phyloP scores from a whole-genome alignment of 305 asterid genomes.

The Coffea humblotiana region DNA sequence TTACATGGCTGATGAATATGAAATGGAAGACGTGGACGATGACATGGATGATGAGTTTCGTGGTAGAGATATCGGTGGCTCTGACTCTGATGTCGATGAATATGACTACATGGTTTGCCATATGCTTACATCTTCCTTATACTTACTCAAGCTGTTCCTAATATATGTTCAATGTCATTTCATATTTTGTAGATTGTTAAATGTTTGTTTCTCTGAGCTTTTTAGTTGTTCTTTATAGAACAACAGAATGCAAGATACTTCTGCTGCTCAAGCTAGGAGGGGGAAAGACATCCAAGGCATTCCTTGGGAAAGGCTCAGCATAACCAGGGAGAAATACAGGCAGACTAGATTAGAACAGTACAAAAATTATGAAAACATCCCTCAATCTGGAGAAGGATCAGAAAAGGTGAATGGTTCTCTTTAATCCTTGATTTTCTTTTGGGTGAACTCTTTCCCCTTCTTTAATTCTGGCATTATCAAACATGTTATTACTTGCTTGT shows the following conservation, averaged over 20 bases:
- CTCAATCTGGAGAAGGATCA: constrained; percentile 66
- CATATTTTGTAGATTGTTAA: neutral
- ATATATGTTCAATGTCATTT: neutral
- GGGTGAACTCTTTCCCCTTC: neutral
- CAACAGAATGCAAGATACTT: constrained; percentile 67
- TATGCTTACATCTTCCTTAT: neutral
- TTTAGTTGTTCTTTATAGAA: constrained; percentile 31
- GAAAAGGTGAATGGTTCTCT: constrained; percentile 50
- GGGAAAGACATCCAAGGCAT: constrained; percentile 95
- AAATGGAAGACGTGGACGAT: constrained; percentile 69
- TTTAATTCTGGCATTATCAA: neutral
- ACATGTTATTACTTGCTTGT: constrained; percentile 7
- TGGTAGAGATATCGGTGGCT: constrained; percentile 49
- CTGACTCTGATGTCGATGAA: constrained; percentile 83
- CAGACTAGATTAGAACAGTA: constrained; percentile 76
- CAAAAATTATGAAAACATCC: constrained; percentile 82
- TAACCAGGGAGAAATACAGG: constrained; percentile 77
- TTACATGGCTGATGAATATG: constrained; percentile 77
- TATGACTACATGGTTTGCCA: constrained; percentile 62
- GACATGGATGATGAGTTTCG: constrained; percentile 62
- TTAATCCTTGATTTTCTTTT: too few species aligned
- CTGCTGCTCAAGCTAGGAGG: constrained; percentile 85
- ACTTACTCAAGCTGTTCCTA: neutral
- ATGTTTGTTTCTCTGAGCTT: neutral
- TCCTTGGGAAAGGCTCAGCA: constrained; percentile 87